phyloP scores from a whole-genome alignment of 305 asterid genomes.

The Fraxinus ornus region DNA sequence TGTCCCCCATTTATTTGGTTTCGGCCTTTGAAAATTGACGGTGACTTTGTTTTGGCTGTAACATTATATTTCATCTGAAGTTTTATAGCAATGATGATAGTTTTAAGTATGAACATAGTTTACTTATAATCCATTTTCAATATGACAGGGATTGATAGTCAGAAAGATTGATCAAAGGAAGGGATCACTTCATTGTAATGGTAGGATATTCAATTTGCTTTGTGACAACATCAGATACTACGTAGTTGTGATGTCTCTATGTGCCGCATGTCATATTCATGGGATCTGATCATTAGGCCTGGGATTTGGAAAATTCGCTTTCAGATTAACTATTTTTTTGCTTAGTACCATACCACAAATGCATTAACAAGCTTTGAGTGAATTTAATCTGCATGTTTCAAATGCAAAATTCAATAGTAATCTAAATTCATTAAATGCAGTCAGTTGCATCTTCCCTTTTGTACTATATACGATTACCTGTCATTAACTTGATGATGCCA shows the following conservation, averaged over 20 bases:
- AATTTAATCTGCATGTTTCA: background rate
- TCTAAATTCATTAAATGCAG: background rate
- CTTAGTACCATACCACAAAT: background rate
- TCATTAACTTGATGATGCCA: background rate
- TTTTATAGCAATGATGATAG: background rate
- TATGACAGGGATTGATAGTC: background rate
- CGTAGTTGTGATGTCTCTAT: background rate
- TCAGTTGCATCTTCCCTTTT: background rate
- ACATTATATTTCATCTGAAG: background rate
- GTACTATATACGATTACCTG: background rate
- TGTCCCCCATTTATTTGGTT: background rate
- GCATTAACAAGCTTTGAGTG: background rate
- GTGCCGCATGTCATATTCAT: background rate
- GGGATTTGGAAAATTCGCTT: background rate
- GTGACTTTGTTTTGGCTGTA: background rate
- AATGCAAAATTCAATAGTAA: background rate
- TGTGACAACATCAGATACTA: background rate
- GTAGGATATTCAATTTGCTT: background rate
- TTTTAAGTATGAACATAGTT: background rate
- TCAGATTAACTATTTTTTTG: background rate
- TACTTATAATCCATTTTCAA: background rate
- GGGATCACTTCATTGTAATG: constrained; percentile 2
- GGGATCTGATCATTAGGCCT: background rate
- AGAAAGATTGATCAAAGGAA: background rate
- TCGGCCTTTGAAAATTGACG: background rate